Conservation (phyloP, 106 monocot genomes). For the Dendrobium catenatum region DNA sequence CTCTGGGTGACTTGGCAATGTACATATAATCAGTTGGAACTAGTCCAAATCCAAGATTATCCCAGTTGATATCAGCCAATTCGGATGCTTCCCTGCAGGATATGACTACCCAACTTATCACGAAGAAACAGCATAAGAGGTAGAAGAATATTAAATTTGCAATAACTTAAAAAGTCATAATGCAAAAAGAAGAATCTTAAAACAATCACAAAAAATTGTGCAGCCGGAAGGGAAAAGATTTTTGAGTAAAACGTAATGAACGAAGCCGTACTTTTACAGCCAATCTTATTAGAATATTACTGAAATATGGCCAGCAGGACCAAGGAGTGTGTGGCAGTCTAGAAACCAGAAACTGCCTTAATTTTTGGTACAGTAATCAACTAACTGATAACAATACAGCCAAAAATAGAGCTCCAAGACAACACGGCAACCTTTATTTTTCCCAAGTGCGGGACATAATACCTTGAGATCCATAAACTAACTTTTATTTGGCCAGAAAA, state of each 20-base stretch:
- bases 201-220: not conserved
- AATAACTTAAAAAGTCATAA: not conserved
- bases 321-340: not conserved
- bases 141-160: not conserved
- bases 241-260: no score
- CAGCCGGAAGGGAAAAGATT: not conserved
- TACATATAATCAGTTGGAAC: conserved; percentile 87
- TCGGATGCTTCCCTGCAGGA: conserved; percentile 34
- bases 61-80: conserved; percentile 64
- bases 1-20: conserved; percentile 45
- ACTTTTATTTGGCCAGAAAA: no score
- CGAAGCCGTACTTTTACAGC: no score
- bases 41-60: conserved; percentile 68
- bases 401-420: no score
- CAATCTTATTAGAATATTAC: no score
- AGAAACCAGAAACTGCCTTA: not conserved
- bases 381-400: no score
- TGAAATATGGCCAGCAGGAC: no score
- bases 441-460: no score
- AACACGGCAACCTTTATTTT: no score
- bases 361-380: not conserved
- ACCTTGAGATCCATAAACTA: no score
- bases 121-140: not conserved
- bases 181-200: not conserved
- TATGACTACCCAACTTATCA: conserved; percentile 9